A percentile compares a stretch with the other conserved stretches of the same genome.
These are phyloP conservation scores for Backusella westeae DNA, from an alignment of 192 early-diverging fungal species.

Conservation along the genomic window DNA sequence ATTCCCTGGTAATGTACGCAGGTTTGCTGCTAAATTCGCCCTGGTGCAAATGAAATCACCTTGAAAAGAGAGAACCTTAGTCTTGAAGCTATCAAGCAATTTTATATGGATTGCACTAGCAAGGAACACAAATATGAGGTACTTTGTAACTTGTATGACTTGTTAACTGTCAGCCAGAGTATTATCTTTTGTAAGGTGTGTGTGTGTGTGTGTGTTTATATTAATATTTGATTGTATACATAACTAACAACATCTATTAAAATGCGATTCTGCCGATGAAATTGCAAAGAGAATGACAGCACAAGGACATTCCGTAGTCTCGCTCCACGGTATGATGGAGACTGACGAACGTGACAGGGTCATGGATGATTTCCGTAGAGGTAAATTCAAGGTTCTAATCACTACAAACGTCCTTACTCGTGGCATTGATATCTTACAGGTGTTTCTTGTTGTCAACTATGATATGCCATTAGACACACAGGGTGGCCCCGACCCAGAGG, in stretches of 20 bases:
- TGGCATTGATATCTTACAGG: conserved; percentile 95
- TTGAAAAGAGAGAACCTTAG: conserved; percentile 87
- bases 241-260: conserved; percentile 8
- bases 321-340: conserved; percentile 79
- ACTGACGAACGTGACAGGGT: conserved; percentile 77
- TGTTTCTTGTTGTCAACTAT: conserved; percentile 95
- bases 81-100: conserved; percentile 93
- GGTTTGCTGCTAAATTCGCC: conserved; percentile 78
- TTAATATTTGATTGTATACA: conserved; percentile 36
- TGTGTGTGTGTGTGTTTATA: too few relatives aligned
- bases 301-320: conserved; percentile 80
- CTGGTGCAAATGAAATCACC: conserved; percentile 84
- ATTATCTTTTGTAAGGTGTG: conserved; percentile 86
- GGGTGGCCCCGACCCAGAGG: conserved; percentile 80
- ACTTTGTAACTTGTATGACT: conserved; percentile 65
- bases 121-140: conserved; percentile 78
- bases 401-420: conserved; percentile 96
- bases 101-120: conserved; percentile 90
- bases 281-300: conserved; percentile 70
- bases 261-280: conserved; percentile 75
- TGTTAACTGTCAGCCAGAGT: conserved; percentile 92
- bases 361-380: conserved; percentile 93
- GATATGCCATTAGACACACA: conserved; percentile 80
- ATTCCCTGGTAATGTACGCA: conserved; percentile 74
- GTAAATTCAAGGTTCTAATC: conserved; percentile 88